phyloP scores from a whole-genome alignment of 495 filamentous ascomycete genomes.

The Cercophora newfieldiana region DNA sequence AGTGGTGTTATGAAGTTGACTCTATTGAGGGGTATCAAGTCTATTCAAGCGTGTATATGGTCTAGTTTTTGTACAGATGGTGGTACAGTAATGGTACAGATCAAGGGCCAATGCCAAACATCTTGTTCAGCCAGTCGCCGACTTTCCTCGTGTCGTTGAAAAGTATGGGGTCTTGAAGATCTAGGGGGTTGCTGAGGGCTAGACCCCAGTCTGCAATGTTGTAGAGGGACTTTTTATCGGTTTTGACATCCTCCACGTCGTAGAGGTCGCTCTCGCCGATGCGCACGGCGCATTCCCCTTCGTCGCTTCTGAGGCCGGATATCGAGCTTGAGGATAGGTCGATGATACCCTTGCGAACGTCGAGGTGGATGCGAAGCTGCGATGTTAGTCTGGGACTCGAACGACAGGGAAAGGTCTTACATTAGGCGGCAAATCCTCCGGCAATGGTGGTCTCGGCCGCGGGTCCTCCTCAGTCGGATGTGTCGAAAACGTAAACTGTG shows the following conservation, averaged over 20 bases:
- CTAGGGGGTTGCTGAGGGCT: slow-evolving; percentile 3
- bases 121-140: slow-evolving; percentile 38
- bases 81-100: background rate
- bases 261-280: slow-evolving; percentile 13
- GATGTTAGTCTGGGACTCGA: background rate
- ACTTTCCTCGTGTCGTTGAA: slow-evolving; percentile 16
- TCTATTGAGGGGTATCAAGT: slow-evolving; percentile 13
- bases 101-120: slow-evolving; percentile 33
- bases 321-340: slow-evolving; percentile 26
- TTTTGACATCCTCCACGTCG: background rate
- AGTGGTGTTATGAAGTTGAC: slow-evolving; percentile 5
- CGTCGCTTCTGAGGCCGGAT: slow-evolving; percentile 19
- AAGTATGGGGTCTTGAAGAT: slow-evolving; percentile 3
- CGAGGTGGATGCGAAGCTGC: slow-evolving; percentile 33
- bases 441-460: slow-evolving; percentile 50
- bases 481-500: slow-evolving; percentile 73
- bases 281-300: slow-evolving; percentile 10
- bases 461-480: slow-evolving; percentile 55
- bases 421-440: slow-evolving; percentile 30
- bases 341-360: slow-evolving; percentile 45
- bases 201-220: slow-evolving; percentile 43
- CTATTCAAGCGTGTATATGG: background rate
- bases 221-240: slow-evolving; percentile 36
- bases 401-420: slow-evolving; percentile 22
- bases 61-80: background rate